Evolutionary conservation across 352 stramenopile genomes (phyloP).

Genomic region (Pilasporangium apinafurcum): DNA sequence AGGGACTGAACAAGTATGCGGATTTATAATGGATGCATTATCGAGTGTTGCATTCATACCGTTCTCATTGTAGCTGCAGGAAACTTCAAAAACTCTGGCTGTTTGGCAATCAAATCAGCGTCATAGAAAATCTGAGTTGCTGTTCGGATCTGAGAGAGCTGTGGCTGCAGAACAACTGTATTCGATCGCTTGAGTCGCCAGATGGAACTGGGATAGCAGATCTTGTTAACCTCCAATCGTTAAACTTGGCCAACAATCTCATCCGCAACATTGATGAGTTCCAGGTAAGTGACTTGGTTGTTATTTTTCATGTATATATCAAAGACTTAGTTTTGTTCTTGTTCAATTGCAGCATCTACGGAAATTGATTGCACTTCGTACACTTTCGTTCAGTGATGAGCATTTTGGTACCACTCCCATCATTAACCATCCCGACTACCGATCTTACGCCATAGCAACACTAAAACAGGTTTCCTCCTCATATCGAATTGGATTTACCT

Average conservation of each 20-base stretch:
- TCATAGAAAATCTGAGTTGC: conserved; percentile 50
- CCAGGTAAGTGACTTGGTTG: conserved; percentile 5
- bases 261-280: conserved; percentile 71
- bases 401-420: conserved; percentile 85
- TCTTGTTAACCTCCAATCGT: conserved; percentile 60
- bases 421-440: conserved; percentile 60
- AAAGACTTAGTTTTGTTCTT: background rate
- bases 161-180: conserved; percentile 81
- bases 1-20: conserved; percentile 52
- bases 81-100: conserved; percentile 78
- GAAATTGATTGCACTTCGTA: conserved; percentile 44
- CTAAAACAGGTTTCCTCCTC: conserved; percentile 42
- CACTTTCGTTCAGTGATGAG: conserved; percentile 61
- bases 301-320: background rate
- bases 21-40: background rate
- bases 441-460: conserved; percentile 48
- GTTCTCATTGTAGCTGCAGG: conserved; percentile 24
- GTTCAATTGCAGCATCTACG: conserved; percentile 24
- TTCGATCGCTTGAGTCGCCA: conserved; percentile 22
- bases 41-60: background rate
- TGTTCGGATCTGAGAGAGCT: conserved; percentile 77
- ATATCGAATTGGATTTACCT: background rate
- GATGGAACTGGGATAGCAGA: conserved; percentile 38
- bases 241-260: conserved; percentile 72
- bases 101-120: conserved; percentile 56